Base-by-base conservation (phyloP, 352 stramenopile species). In the Phytopythium aichiense region DNA sequence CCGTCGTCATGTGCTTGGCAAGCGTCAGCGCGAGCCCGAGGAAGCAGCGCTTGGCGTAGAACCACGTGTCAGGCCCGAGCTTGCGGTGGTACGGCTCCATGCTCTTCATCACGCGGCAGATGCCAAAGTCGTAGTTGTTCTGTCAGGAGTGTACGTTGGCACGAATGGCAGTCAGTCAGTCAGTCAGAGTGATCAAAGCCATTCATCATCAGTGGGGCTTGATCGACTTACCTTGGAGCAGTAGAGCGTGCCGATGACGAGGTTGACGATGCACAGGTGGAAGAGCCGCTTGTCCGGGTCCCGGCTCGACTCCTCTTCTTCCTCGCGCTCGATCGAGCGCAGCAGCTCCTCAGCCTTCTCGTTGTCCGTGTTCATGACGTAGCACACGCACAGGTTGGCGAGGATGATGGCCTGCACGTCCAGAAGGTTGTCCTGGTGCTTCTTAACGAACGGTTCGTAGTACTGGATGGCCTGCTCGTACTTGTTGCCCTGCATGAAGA, bases 331-430 rank as follows among this genome's bases (percentile, higher is more conserved):
- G 58, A 99, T 97, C 23, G 88, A 91, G 23, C 93, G 87, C 73
- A 99, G 90, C 13, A 99, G 84, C 64, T 98, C 91, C 64, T 99
- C 95, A 12, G 96, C 96, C 63, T 94, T 94, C 55, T 98, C 95
- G 63, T 99, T 99, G 74, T 98, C 91, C 31, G 89, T 98, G 60
- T 96, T 98, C 93, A 99, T 98, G 60, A 99, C 97, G 72, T 98
- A 98, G 56, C 91, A 93, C 9, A 99, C 96, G 66, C 95, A 99
- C 7, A 99, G 74, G 62, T 99, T 99, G 22, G 96, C 96, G n/a
- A 99, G 67, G 59, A 98, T 96, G 57, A 99, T 98, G 7, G 96
- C 91, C 54, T 97, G 92, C 52, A 98, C 86, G 64, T 98, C 90
- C 0, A 99, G 80, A 30, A 99, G 74, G 38, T 90, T 92, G 58